A percentile compares a stretch with the other conserved stretches of the same genome.
Conservation (phyloP, 306 rosid species). For the Aeschynomene evenia region DNA sequence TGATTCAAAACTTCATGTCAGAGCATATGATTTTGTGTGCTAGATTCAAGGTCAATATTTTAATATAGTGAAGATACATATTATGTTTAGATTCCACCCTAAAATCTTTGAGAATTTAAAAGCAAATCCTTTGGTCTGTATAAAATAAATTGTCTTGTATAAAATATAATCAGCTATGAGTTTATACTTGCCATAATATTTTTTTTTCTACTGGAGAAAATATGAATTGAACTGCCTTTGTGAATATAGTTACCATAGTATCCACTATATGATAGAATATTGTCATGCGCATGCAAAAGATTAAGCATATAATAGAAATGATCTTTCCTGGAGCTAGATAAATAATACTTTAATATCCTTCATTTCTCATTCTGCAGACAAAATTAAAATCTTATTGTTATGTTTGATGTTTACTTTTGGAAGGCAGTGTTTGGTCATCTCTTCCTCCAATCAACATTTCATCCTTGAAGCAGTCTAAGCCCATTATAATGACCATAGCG, state of each 20-base stretch:
- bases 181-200: background rate
- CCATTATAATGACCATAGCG: constrained; percentile 63
- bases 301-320: constrained; percentile 28
- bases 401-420: constrained; percentile 40
- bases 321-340: constrained; percentile 10
- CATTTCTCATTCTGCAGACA: background rate
- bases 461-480: constrained; percentile 55
- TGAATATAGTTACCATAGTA: constrained; percentile 7
- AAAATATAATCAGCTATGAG: constrained; percentile 3
- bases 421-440: constrained; percentile 98
- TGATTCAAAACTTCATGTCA: background rate
- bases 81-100: background rate
- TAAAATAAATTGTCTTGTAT: constrained; percentile 5
- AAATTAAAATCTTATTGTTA: constrained; percentile 1
- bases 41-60: constrained; percentile 14
- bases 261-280: background rate
- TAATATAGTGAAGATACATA: background rate
- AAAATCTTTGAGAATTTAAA: background rate
- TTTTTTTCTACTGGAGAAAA: constrained; percentile 12
- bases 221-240: background rate
- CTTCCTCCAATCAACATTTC: constrained; percentile 79
- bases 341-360: constrained; percentile 10
- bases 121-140: background rate
- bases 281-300: constrained; percentile 12
- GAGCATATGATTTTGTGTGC: background rate